Conservation (phyloP, 495 filamentous ascomycete genomes). For the Penicillium macrosclerotiorum region DNA sequence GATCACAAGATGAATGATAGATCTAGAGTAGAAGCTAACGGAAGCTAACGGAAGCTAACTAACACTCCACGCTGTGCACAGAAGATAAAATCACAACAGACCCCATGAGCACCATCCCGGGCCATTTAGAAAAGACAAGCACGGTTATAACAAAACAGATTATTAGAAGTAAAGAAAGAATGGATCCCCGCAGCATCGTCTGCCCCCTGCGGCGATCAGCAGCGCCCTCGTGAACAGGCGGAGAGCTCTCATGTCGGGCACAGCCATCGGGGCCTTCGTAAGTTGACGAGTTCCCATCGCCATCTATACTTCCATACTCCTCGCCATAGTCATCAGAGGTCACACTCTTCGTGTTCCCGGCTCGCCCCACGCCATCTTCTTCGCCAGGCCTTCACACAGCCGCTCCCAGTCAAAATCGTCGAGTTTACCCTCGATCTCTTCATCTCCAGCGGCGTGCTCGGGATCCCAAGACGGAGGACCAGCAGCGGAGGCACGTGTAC, state of each 20-base stretch:
- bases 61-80: too few species aligned
- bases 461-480: slow-evolving; percentile 23
- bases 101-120: too few species aligned
- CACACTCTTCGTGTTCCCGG: too few species aligned
- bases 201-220: slow-evolving; percentile 19
- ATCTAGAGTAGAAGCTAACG: too few species aligned
- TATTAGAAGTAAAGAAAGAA: too few species aligned
- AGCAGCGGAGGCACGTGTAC: slow-evolving; percentile 11
- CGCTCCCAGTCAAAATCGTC: slow-evolving; percentile 52
- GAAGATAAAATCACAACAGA: too few species aligned
- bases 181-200: too few species aligned
- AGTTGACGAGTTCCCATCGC: slow-evolving; percentile 40
- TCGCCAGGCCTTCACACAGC: slow-evolving; percentile 39
- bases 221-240: slow-evolving; percentile 12
- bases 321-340: slow-evolving; percentile 29
- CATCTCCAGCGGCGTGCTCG: slow-evolving; percentile 21
- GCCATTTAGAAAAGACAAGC: too few species aligned
- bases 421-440: slow-evolving; percentile 39
- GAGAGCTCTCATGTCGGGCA: slow-evolving; percentile 37
- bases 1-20: too few species aligned
- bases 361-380: slow-evolving; percentile 30
- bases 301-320: slow-evolving; percentile 31
- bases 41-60: too few species aligned
- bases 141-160: too few species aligned
- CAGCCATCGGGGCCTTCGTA: slow-evolving; percentile 41